Evolutionary conservation across 2,329 filamentous ascomycete species (phyloP).

Genomic region (Talaromyces sp.): DNA sequence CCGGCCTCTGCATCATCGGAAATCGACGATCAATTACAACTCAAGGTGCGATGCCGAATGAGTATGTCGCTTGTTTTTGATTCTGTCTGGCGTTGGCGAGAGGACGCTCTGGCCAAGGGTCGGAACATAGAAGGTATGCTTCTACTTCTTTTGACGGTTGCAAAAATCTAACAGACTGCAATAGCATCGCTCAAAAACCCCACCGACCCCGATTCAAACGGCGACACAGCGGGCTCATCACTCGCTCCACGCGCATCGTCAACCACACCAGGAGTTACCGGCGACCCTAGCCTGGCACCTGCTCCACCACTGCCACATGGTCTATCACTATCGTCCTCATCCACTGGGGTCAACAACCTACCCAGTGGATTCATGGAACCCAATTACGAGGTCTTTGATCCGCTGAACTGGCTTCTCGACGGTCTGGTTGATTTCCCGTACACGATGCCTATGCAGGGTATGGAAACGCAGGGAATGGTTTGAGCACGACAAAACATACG

Average conservation of each 20-base stretch:
- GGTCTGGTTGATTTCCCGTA: constrained; percentile 78
- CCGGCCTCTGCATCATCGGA: constrained; percentile 28
- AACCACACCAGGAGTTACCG: constrained; percentile 35
- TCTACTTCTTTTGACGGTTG: background rate
- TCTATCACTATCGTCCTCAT: constrained; percentile 29
- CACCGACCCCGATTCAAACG: constrained; percentile 76
- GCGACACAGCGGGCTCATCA: constrained; percentile 68
- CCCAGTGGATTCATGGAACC: constrained; percentile 59
- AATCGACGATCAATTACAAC: constrained; percentile 49
- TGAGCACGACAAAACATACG: constrained; percentile 18
- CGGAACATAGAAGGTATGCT: constrained; percentile 66
- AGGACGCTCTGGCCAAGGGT: constrained; percentile 64
- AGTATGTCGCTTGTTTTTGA: constrained; percentile 66
- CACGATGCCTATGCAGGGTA: constrained; percentile 54
- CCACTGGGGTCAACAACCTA: constrained; percentile 25
- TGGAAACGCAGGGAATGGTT: constrained; percentile 42
- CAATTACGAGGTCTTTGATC: constrained; percentile 85
- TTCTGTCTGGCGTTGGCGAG: constrained; percentile 65
- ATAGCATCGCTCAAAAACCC: constrained; percentile 73
- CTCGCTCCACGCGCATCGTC: constrained; percentile 26
- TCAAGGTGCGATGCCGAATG: constrained; percentile 65
- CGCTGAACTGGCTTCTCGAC: constrained; percentile 90
- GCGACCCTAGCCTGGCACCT: constrained; percentile 45
- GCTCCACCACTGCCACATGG: constrained; percentile 32
- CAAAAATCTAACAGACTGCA: background rate